Conservation (phyloP, 2,329 filamentous ascomycete species). For the Talaromyces albobiverticillius region DNA sequence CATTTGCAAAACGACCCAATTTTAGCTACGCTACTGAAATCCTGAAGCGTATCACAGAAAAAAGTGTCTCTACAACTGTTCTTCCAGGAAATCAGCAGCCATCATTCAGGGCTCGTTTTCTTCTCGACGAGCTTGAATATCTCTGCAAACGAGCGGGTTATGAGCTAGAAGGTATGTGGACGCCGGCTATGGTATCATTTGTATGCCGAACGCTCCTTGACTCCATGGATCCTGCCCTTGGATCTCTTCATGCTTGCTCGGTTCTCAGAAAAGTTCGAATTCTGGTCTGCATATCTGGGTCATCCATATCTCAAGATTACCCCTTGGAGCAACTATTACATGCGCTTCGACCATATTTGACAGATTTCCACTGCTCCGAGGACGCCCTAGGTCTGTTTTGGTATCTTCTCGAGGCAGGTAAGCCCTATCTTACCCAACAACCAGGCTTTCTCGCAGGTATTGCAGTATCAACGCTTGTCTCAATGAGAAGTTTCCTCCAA, state of each 20-base stretch:
- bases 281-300: slow-evolving; percentile 72
- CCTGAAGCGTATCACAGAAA: slow-evolving; percentile 66
- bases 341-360: slow-evolving; percentile 72
- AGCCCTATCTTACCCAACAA: slow-evolving; percentile 59
- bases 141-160: slow-evolving; percentile 71
- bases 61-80: slow-evolving; percentile 62
- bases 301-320: slow-evolving; percentile 71
- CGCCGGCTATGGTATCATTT: slow-evolving; percentile 68
- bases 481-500: slow-evolving; percentile 71
- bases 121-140: slow-evolving; percentile 71
- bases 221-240: slow-evolving; percentile 76
- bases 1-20: slow-evolving; percentile 58
- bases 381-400: slow-evolving; percentile 84
- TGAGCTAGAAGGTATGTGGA: slow-evolving; percentile 68
- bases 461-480: slow-evolving; percentile 73
- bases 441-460: slow-evolving; percentile 80
- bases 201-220: slow-evolving; percentile 76
- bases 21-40: slow-evolving; percentile 62
- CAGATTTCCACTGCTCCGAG: slow-evolving; percentile 82
- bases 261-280: slow-evolving; percentile 83
- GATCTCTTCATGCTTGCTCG: slow-evolving; percentile 80
- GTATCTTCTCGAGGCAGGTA: slow-evolving; percentile 73
- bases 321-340: slow-evolving; percentile 87
- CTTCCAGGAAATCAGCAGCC: slow-evolving; percentile 83
- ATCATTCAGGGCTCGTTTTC: slow-evolving; percentile 73